phyloP scores from a whole-genome alignment of 75 land plant species.

The Cupressus sempervirens region DNA sequence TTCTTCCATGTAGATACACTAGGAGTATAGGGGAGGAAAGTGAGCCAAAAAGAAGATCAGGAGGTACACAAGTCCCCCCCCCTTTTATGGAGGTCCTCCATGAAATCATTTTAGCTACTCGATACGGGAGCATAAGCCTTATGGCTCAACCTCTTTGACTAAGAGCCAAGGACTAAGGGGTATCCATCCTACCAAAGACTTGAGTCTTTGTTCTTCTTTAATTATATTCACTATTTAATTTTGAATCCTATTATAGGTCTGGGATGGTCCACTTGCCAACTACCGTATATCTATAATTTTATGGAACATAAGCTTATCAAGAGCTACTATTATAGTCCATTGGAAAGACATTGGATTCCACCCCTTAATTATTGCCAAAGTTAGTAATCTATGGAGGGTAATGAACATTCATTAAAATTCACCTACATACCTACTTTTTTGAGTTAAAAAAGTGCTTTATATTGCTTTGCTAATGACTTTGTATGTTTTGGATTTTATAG shows the following conservation, averaged over 20 bases:
- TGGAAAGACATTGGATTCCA: too few species aligned
- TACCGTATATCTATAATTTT: conserved; percentile 24
- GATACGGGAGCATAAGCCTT: too few species aligned
- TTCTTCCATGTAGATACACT: conserved; percentile 33
- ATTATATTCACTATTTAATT: neutral
- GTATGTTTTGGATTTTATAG: neutral
- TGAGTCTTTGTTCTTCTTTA: neutral
- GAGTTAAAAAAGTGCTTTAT: neutral
- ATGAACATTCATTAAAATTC: neutral
- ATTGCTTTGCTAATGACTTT: neutral
- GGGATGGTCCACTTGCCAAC: conserved; percentile 44
- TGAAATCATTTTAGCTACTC: too few species aligned
- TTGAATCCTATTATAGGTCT: conserved; percentile 21
- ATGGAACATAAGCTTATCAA: conserved; percentile 28
- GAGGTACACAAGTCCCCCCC: conserved; percentile 34
- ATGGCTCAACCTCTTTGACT: too few species aligned
- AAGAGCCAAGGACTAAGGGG: too few species aligned
- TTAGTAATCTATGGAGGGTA: conserved; percentile 17
- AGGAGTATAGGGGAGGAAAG: too few species aligned
- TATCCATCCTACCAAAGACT: too few species aligned
- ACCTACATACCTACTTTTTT: neutral
- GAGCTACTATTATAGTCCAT: conserved; percentile 17
- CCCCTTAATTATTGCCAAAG: conserved; percentile 4
- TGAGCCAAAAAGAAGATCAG: conserved; percentile 20
- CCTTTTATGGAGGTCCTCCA: too few species aligned